phyloP scores from a whole-genome alignment of 176 grass and related monocot species.

The Triticum urartu region DNA sequence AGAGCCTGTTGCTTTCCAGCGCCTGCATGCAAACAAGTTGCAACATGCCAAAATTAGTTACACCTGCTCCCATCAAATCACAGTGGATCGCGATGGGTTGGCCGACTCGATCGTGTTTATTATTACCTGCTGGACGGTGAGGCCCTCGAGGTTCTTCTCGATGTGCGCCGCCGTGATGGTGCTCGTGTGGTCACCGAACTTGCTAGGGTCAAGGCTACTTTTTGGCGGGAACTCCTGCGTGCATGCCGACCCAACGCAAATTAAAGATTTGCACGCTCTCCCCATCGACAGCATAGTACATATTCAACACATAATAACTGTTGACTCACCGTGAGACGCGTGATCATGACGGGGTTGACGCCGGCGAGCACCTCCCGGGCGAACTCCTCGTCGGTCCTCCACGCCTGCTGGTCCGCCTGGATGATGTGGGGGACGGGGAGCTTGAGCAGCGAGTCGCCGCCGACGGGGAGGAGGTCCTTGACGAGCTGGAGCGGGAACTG shows the following conservation, averaged over 20 bases:
- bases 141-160: conserved; percentile 57
- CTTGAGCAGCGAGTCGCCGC: conserved; percentile 49
- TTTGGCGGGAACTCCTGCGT: conserved; percentile 77
- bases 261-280: neutral
- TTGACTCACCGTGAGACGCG: conserved; percentile 47
- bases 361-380: conserved; percentile 84
- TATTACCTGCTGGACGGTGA: conserved; percentile 50
- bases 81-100: neutral
- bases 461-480: conserved; percentile 55
- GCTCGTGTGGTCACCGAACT: conserved; percentile 82
- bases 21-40: conserved; percentile 32
- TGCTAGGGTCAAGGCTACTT: conserved; percentile 66
- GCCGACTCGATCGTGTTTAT: too few relatives aligned
- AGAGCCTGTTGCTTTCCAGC: conserved; percentile 50
- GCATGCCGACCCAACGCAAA: neutral
- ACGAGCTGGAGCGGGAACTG: conserved; percentile 50
- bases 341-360: conserved; percentile 75
- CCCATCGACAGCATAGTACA: neutral
- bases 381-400: conserved; percentile 90
- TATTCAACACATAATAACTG: too few relatives aligned
- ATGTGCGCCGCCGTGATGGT: conserved; percentile 64
- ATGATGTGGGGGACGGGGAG: conserved; percentile 56
- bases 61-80: neutral
- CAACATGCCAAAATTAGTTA: too few relatives aligned
- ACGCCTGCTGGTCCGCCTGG: conserved; percentile 48